phyloP scores from a whole-genome alignment of 257 asterid genomes.

The Primulina eburnea region DNA sequence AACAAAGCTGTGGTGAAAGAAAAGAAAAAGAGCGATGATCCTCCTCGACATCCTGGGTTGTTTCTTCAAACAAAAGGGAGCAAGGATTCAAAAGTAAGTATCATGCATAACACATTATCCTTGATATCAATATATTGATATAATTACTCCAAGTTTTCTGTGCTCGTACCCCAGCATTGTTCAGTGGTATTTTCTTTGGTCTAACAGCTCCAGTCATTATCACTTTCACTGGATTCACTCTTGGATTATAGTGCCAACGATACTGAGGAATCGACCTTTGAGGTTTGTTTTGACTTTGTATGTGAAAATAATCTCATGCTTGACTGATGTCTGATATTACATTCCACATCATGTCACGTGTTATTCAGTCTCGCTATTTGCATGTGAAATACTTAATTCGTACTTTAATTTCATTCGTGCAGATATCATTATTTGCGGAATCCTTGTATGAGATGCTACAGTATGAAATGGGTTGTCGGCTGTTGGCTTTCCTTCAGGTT shows the following conservation, averaged over 20 bases:
- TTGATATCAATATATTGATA: conserved; percentile 5
- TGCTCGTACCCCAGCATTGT: conserved; percentile 3
- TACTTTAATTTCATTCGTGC: conserved; percentile 25
- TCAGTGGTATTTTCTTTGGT: conserved; percentile 23
- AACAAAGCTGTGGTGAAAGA: conserved; percentile 49
- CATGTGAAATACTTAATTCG: not conserved
- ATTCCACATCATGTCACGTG: not conserved
- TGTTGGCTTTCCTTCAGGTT: conserved; percentile 87
- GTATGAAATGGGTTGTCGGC: conserved; percentile 84
- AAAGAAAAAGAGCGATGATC: conserved; percentile 59
- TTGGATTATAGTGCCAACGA: conserved; percentile 81
- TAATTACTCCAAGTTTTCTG: not conserved
- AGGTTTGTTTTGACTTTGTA: conserved; percentile 42
- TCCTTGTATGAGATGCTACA: conserved; percentile 90
- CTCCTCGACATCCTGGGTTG: conserved; percentile 89
- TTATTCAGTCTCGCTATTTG: conserved; percentile 11
- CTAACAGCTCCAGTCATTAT: conserved; percentile 68
- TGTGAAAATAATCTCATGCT: not conserved
- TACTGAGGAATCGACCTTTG: conserved; percentile 79
- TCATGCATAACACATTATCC: not conserved
- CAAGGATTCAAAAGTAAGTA: conserved; percentile 73
- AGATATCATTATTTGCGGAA: conserved; percentile 91
- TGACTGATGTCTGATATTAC: conserved; percentile 7
- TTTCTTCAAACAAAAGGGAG: conserved; percentile 68
- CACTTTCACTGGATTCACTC: conserved; percentile 91